These are phyloP conservation scores for Podospora pseudocomata DNA, from an alignment of 495 filamentous ascomycete species.

Conservation along the genomic window DNA sequence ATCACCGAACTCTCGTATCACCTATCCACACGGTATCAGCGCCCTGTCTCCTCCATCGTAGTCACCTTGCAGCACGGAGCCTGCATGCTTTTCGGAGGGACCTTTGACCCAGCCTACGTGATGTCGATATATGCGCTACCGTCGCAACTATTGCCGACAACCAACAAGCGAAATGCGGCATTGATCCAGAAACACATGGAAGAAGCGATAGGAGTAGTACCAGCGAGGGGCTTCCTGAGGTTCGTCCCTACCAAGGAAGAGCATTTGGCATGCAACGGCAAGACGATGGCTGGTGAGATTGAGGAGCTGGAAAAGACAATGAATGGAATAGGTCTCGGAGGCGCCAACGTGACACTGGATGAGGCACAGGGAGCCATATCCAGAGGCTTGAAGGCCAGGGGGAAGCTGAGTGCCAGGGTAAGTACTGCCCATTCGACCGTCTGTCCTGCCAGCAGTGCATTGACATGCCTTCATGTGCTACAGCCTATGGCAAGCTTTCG, in stretches of 20 bases:
- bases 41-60: constrained; percentile 65
- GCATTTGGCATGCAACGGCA: constrained; percentile 65
- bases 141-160: constrained; percentile 63
- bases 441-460: background rate
- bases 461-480: background rate
- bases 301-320: constrained; percentile 48
- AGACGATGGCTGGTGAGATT: constrained; percentile 65
- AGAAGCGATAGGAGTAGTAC: constrained; percentile 59
- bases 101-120: constrained; percentile 74
- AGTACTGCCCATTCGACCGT: background rate
- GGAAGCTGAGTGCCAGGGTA: constrained; percentile 37
- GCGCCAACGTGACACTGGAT: background rate
- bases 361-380: background rate
- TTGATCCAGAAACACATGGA: constrained; percentile 67
- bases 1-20: constrained; percentile 64
- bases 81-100: constrained; percentile 70
- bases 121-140: constrained; percentile 73
- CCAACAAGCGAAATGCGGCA: constrained; percentile 78
- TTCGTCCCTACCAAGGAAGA: constrained; percentile 68
- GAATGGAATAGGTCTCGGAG: constrained; percentile 18
- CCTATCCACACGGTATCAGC: constrained; percentile 68
- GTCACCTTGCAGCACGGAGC: constrained; percentile 69
- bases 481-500: constrained; percentile 28
- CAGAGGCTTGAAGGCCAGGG: constrained; percentile 22
- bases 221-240: constrained; percentile 63